Evolutionary conservation across 306 rosid species (phyloP).

Genomic region (Gastrolobium bilobum): DNA sequence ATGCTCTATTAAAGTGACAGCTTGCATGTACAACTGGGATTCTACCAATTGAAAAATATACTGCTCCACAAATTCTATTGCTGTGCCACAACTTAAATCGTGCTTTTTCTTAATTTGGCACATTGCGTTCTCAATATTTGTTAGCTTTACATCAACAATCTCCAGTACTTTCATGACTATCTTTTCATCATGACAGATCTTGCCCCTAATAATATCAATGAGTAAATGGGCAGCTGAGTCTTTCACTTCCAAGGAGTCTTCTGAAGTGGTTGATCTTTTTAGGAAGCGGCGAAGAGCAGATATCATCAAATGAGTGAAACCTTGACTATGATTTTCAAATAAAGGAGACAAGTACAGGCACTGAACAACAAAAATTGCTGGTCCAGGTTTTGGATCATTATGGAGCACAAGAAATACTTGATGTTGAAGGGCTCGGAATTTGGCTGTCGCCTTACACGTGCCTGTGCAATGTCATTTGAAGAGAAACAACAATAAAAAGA

Average conservation of each 20-base stretch:
- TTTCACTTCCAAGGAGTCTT: constrained; percentile 63
- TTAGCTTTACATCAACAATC: constrained; percentile 71
- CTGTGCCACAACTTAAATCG: constrained; percentile 57
- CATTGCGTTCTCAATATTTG: constrained; percentile 71
- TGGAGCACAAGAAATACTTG: constrained; percentile 79
- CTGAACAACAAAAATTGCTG: constrained; percentile 79
- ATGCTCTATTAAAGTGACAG: constrained; percentile 86
- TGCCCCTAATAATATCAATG: constrained; percentile 75
- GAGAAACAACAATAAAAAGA: constrained; percentile 50
- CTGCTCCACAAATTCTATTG: constrained; percentile 65
- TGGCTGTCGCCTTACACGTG: constrained; percentile 83
- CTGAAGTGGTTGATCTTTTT: constrained; percentile 55
- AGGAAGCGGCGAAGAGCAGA: constrained; percentile 77
- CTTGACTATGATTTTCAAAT: constrained; percentile 72
- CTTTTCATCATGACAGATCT: constrained; percentile 73
- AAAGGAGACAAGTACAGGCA: constrained; percentile 83
- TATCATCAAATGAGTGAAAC: constrained; percentile 88
- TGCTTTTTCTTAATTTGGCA: constrained; percentile 55
- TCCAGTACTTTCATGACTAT: constrained; percentile 79
- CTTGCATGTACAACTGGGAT: constrained; percentile 69
- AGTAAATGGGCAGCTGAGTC: constrained; percentile 77
- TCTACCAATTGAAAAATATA: constrained; percentile 70
- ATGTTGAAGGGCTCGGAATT: constrained; percentile 91
- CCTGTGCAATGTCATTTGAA: constrained; percentile 64
- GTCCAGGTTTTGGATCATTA: constrained; percentile 88